Evolutionary conservation across 2,329 filamentous ascomycete genomes (phyloP).

Genomic region (Fusarium chuoi): DNA sequence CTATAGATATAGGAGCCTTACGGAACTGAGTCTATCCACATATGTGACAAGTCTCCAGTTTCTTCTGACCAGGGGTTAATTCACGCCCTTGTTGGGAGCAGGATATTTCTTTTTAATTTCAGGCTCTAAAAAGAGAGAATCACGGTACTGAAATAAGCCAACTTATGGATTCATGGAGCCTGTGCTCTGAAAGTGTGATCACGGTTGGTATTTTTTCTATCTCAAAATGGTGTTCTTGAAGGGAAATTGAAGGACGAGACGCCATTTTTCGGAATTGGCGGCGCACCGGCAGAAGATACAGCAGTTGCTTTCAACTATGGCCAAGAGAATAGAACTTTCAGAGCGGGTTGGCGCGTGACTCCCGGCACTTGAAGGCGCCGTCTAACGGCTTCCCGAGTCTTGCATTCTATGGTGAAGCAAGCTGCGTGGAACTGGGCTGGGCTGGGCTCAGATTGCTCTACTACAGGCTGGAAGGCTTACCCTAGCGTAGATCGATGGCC

Average conservation of each 20-base stretch:
- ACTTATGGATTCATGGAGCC: not conserved
- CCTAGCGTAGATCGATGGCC: constrained; percentile 32
- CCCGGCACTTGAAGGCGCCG: constrained; percentile 25
- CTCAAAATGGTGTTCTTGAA: constrained; percentile 4
- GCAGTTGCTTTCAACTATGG: not conserved
- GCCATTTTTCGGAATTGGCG: constrained; percentile 14
- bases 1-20: not conserved
- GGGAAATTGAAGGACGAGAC: constrained; percentile 17
- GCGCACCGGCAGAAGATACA: not conserved
- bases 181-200: not conserved
- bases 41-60: constrained; percentile 12
- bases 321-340: constrained; percentile 3
- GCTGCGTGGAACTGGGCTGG: not conserved
- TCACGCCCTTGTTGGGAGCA: not conserved
- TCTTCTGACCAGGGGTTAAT: not conserved
- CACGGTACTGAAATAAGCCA: not conserved
- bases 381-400: constrained; percentile 28
- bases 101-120: not conserved
- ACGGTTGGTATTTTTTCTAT: not conserved
- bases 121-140: not conserved
- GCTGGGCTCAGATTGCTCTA: not conserved
- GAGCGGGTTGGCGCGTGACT: constrained; percentile 6
- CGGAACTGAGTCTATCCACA: not conserved
- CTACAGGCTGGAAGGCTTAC: constrained; percentile 27
- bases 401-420: constrained; percentile 15